Conservation (phyloP, 257 asterid species). For the Nicotiana obtusifolia region DNA sequence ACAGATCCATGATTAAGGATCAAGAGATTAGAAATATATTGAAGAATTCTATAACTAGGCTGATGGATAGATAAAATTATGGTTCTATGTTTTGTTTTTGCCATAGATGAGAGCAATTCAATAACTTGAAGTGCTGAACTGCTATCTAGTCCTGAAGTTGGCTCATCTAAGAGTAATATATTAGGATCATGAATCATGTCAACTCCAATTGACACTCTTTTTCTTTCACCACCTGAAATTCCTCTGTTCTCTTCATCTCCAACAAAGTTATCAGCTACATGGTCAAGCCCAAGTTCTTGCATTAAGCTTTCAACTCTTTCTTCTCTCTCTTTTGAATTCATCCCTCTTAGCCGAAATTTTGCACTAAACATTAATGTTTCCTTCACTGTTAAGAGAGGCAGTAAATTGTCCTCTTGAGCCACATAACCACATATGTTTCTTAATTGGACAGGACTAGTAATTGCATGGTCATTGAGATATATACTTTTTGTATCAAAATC, state of each 20-base stretch:
- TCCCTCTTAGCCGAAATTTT: conserved; percentile 50
- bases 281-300: conserved; percentile 81
- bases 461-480: conserved; percentile 32
- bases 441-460: conserved; percentile 44
- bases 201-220: conserved; percentile 75
- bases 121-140: conserved; percentile 84
- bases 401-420: conserved; percentile 74
- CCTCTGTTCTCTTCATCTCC: conserved; percentile 87
- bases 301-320: conserved; percentile 53
- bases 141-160: conserved; percentile 87
- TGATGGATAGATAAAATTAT: conserved; percentile 71
- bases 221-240: conserved; percentile 80
- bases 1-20: conserved; percentile 71
- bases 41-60: conserved; percentile 77
- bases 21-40: conserved; percentile 52
- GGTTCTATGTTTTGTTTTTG: conserved; percentile 51
- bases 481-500: conserved; percentile 50
- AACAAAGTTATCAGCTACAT: conserved; percentile 59
- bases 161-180: conserved; percentile 70
- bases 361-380: conserved; percentile 71
- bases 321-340: conserved; percentile 36
- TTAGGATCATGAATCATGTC: conserved; percentile 83
- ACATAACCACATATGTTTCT: conserved; percentile 76
- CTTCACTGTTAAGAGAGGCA: conserved; percentile 71
- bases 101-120: conserved; percentile 68